Percentiles rank a stretch among this genome's conserved stretches.
Evolutionary conservation across 1,284 basidiomycete species (phyloP).

Genomic region (Mycena citricolor): DNA sequence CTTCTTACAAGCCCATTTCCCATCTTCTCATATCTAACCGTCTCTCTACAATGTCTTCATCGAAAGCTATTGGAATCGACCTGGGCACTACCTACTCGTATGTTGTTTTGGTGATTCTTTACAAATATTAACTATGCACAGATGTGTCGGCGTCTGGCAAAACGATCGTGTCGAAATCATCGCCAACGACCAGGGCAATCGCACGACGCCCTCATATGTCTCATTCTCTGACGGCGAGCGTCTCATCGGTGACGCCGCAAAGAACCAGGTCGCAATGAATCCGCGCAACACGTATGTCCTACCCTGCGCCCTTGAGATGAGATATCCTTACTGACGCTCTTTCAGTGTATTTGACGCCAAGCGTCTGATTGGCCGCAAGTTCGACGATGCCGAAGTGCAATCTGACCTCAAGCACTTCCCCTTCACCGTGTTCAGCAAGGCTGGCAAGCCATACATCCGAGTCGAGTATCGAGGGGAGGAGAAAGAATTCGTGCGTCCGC

Average conservation of each 20-base stretch:
- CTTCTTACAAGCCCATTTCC: no score
- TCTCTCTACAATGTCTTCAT: constrained; percentile 2
- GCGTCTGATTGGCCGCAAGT: constrained; percentile 44
- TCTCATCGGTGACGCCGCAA: constrained; percentile 20
- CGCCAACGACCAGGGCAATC: constrained; percentile 24
- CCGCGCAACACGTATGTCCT: constrained; percentile 14
- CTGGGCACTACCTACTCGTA: constrained; percentile 11
- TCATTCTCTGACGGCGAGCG: constrained; percentile 22
- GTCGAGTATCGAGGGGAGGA: constrained; percentile 77
- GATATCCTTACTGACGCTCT: constrained; percentile 15
- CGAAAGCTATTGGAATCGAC: constrained; percentile 9
- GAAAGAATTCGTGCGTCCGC: constrained; percentile 71
- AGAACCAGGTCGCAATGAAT: constrained; percentile 16
- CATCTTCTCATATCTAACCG: no score
- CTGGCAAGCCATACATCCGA: constrained; percentile 73
- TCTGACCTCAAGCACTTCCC: constrained; percentile 83
- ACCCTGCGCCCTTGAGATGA: constrained; percentile 5
- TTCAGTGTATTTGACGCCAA: constrained; percentile 77
- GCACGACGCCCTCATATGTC: constrained; percentile 24
- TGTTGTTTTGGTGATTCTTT: constrained; percentile 1
- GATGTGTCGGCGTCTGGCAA: constrained; percentile 33
- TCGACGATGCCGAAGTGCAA: constrained; percentile 76
- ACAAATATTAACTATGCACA: constrained; percentile 3
- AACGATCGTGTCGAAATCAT: constrained; percentile 20
- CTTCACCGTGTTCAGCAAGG: constrained; percentile 73